A percentile compares a stretch with the other conserved stretches of the same genome.
phyloP scores from a whole-genome alignment of 768 basidiomycete species.

The Hypsizygus marmoreus region DNA sequence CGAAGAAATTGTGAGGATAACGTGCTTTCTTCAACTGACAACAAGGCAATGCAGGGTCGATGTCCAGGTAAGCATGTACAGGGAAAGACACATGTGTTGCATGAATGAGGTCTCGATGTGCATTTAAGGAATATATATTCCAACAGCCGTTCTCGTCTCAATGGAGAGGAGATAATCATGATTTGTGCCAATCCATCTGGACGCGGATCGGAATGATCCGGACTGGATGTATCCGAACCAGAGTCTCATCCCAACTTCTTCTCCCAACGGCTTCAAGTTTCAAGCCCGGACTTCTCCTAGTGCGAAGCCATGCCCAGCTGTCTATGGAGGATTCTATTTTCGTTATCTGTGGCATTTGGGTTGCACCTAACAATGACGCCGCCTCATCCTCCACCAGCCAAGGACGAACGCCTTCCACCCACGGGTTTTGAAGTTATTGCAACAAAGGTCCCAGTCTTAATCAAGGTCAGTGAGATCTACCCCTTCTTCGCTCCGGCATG shows the following conservation, averaged over 20 bases:
- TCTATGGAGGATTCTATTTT: conserved; percentile 23
- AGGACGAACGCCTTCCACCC: conserved; percentile 21
- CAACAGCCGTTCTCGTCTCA: too few species aligned
- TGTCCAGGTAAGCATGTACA: too few species aligned
- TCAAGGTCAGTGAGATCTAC: conserved; percentile 22
- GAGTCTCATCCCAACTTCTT: too few species aligned
- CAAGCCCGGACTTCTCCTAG: background rate
- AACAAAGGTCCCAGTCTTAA: conserved; percentile 7
- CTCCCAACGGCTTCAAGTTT: too few species aligned
- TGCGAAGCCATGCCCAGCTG: conserved; percentile 16
- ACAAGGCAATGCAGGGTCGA: background rate
- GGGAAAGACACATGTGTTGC: too few species aligned
- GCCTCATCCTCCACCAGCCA: conserved; percentile 25
- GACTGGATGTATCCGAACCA: too few species aligned
- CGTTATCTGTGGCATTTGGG: conserved; percentile 26
- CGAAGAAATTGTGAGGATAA: background rate
- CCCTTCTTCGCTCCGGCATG: background rate
- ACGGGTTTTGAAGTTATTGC: conserved; percentile 22
- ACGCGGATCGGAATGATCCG: too few species aligned
- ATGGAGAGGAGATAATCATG: too few species aligned
- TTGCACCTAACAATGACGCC: conserved; percentile 27
- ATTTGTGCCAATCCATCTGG: too few species aligned
- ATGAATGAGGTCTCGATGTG: too few species aligned
- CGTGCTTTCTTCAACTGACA: background rate
- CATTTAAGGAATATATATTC: too few species aligned